A percentile compares a stretch with the other conserved stretches of the same genome.
phyloP scores from a whole-genome alignment of 768 basidiomycete species.

The Boletus huronensis region DNA sequence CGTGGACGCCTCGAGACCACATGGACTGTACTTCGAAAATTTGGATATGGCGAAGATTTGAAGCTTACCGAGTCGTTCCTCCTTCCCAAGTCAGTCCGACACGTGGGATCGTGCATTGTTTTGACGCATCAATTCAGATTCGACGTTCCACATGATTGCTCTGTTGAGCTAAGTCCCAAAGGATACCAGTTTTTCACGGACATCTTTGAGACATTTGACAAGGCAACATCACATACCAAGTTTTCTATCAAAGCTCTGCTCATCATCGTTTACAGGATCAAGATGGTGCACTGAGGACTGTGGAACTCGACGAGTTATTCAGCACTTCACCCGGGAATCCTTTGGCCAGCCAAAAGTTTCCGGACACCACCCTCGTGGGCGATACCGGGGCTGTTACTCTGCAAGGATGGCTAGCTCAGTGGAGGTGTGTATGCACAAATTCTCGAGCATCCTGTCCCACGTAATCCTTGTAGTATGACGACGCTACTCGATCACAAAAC shows the following conservation, averaged over 20 bases:
- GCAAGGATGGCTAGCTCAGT: conserved; percentile 97
- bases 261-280: conserved; percentile 59
- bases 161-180: conserved; percentile 89
- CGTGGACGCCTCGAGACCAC: conserved; percentile 94
- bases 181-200: conserved; percentile 98
- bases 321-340: conserved; percentile 95
- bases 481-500: conserved; percentile 92
- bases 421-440: conserved; percentile 64
- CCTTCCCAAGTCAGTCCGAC: conserved; percentile 69
- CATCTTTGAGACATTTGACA: conserved; percentile 93
- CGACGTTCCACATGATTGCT: conserved; percentile 90
- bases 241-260: neutral
- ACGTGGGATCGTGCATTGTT: neutral
- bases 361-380: conserved; percentile 83
- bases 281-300: conserved; percentile 84
- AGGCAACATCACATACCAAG: conserved; percentile 42
- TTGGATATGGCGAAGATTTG: conserved; percentile 95
- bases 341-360: conserved; percentile 90
- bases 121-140: conserved; percentile 51
- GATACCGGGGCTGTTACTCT: conserved; percentile 90
- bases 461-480: conserved; percentile 68
- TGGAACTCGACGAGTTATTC: conserved; percentile 85
- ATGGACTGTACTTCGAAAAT: conserved; percentile 93
- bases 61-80: conserved; percentile 85
- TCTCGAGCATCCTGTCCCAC: conserved; percentile 1